Base-by-base conservation (phyloP, 2,329 filamentous ascomycete species). In the Cladosporium austrohemisphaericum region DNA sequence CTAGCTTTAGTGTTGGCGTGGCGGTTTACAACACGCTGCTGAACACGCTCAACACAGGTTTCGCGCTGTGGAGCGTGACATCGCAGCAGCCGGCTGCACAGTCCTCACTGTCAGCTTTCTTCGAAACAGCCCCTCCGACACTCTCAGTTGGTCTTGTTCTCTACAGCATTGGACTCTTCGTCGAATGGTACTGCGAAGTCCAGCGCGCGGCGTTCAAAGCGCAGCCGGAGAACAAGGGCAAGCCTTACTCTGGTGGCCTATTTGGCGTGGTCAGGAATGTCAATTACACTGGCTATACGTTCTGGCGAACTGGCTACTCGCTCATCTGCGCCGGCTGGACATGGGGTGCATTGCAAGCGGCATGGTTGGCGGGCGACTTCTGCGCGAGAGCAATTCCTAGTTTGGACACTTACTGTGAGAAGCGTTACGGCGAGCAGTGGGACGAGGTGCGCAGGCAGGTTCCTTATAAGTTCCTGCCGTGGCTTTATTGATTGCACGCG, bases 361-460 rank as follows among this genome's bases (percentile, higher is more conserved):
- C 41, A 5, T 60, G 51, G 33, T 47, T 60, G 8, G 51, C 51
- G 5, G 53, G 54, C 6, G 59, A 63, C 43, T 60, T 63, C 33
- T 31, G 49, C 16, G 41, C 23, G 4, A 52, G 60, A 40, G 60
- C 59, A 5, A 58, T 62, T 22, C 61, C 61, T 5, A 51, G 48
- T 23, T 49, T 64, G 55, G 59, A 64, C 44, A 54, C 52, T 10
- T 62, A 63, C 29, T 56, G 56, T 16, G 51, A 57, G 37, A 55
- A 58, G 35, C 52, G 56, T 53, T 63, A 63, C 32, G 54, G 55
- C 8, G 50, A 55, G 37, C 55, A 63, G 20, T 61, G 58, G 57
- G 48, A 51, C 14, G 45, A 55, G 18, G 52, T 60, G 4, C 52
- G 53, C 41, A 49, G 41, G 41, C 55, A 60, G 31, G 59, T 62